phyloP scores from a whole-genome alignment of 2,329 filamentous ascomycete species.

The Pseudogymnoascus verrucosus region DNA sequence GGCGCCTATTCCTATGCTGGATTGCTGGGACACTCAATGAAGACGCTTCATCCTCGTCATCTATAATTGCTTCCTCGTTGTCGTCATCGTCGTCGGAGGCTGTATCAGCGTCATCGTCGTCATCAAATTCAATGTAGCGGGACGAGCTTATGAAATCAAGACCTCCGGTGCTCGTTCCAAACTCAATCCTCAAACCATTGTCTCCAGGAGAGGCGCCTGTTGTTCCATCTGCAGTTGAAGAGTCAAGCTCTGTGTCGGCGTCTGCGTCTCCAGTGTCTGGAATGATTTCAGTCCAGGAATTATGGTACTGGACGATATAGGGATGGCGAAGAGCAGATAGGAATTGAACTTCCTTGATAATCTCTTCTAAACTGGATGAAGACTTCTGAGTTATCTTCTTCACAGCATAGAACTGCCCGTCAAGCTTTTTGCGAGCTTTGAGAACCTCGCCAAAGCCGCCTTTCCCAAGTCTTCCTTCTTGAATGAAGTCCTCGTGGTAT shows the following conservation, averaged over 20 bases:
- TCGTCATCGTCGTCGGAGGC: conserved; percentile 33
- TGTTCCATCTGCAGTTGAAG: conserved; percentile 21
- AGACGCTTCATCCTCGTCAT: conserved; percentile 31
- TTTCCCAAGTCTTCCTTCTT: conserved; percentile 81
- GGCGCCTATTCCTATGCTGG: conserved; percentile 17
- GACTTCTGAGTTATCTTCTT: conserved; percentile 90
- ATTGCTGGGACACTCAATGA: conserved; percentile 12
- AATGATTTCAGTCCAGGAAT: conserved; percentile 83
- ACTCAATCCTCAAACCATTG: conserved; percentile 22
- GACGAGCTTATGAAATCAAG: conserved; percentile 91
- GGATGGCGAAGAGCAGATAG: conserved; percentile 91
- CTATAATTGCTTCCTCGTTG: conserved; percentile 28
- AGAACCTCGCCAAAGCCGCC: conserved; percentile 96
- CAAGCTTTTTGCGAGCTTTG: conserved; percentile 87
- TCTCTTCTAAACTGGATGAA: conserved; percentile 69
- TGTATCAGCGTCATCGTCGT: conserved; percentile 41
- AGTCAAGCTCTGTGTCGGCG: conserved; percentile 46
- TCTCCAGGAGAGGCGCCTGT: conserved; percentile 22
- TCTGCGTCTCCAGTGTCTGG: conserved; percentile 46
- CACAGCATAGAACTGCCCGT: conserved; percentile 88
- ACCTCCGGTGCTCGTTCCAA: conserved; percentile 58
- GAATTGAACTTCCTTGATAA: conserved; percentile 76
- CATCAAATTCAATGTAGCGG: conserved; percentile 71
- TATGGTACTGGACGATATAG: conserved; percentile 81
- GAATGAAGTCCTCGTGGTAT: conserved; percentile 83